Evolutionary conservation across 1,284 basidiomycete species (phyloP).

Genomic region (Moesziomyces parantarcticus): DNA sequence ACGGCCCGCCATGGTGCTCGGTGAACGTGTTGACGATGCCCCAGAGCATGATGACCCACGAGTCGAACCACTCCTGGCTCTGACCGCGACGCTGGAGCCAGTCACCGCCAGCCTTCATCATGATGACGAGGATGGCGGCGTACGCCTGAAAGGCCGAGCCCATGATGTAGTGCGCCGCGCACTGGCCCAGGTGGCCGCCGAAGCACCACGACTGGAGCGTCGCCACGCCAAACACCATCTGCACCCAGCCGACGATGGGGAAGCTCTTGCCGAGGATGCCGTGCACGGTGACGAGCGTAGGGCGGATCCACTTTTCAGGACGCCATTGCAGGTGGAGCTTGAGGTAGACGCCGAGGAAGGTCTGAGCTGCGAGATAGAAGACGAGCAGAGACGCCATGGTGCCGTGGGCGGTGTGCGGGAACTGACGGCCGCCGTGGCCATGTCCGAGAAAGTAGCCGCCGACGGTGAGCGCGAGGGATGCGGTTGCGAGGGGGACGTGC

Average conservation of each 20-base stretch:
- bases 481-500: constrained; percentile 61
- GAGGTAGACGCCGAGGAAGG: constrained; percentile 84
- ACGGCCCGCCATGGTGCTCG: constrained; percentile 71
- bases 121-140: constrained; percentile 82
- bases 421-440: constrained; percentile 59
- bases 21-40: constrained; percentile 89
- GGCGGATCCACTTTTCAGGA: constrained; percentile 78
- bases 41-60: constrained; percentile 87
- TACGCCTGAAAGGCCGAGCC: constrained; percentile 76
- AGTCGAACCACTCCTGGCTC: constrained; percentile 89
- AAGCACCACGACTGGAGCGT: constrained; percentile 71
- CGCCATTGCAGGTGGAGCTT: constrained; percentile 83
- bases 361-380: constrained; percentile 71
- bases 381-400: constrained; percentile 59
- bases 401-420: constrained; percentile 64
- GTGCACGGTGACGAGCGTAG: constrained; percentile 79
- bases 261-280: constrained; percentile 85
- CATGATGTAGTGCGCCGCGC: constrained; percentile 76
- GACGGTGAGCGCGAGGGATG: constrained; percentile 53
- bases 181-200: constrained; percentile 76
- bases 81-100: constrained; percentile 76
- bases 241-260: constrained; percentile 80
- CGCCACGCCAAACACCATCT: constrained; percentile 61
- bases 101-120: constrained; percentile 82
- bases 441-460: constrained; percentile 63